phyloP scores from a whole-genome alignment of 164 flowering plant species.

The grape (Vitis vinifera) region DNA sequence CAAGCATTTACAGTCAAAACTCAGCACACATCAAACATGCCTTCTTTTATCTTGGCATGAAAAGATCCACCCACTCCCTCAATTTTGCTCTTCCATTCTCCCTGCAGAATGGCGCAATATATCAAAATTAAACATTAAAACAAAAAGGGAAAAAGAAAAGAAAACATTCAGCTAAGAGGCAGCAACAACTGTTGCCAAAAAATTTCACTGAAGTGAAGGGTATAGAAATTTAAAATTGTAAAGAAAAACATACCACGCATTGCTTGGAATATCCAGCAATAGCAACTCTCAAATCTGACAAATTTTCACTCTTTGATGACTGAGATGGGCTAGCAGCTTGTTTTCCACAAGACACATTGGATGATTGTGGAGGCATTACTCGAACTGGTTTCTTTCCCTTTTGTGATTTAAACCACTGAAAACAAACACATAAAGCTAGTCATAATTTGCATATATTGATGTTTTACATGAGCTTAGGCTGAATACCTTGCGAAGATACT shows the following conservation, averaged over 20 bases:
- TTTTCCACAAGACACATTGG: conserved; percentile 35
- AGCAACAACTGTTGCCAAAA: not conserved
- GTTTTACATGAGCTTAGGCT: not conserved
- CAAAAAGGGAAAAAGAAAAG: not conserved
- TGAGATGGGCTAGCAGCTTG: conserved; percentile 31
- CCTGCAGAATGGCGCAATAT: conserved; percentile 37
- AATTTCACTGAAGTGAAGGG: not conserved
- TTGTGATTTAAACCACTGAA: conserved; percentile 94
- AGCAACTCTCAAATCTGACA: conserved; percentile 70
- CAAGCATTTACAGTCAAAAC: not conserved
- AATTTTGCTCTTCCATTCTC: conserved; percentile 67
- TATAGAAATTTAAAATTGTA: conserved; percentile 3
- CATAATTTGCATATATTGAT: not conserved
- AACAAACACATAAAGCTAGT: conserved; percentile 11
- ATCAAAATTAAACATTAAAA: not conserved
- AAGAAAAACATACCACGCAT: conserved; percentile 41
- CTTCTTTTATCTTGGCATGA: conserved; percentile 74
- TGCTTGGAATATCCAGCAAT: conserved; percentile 53
- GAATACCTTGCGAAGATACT: conserved; percentile 71
- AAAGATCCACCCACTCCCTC: conserved; percentile 70
- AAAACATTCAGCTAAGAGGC: not conserved
- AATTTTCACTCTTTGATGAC: conserved; percentile 42
- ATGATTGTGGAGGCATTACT: conserved; percentile 55
- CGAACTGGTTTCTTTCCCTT: conserved; percentile 65
- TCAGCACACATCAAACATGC: conserved; percentile 26